phyloP scores from a whole-genome alignment of 1,284 basidiomycete genomes.

The Sanguinoderma infundibulare region DNA sequence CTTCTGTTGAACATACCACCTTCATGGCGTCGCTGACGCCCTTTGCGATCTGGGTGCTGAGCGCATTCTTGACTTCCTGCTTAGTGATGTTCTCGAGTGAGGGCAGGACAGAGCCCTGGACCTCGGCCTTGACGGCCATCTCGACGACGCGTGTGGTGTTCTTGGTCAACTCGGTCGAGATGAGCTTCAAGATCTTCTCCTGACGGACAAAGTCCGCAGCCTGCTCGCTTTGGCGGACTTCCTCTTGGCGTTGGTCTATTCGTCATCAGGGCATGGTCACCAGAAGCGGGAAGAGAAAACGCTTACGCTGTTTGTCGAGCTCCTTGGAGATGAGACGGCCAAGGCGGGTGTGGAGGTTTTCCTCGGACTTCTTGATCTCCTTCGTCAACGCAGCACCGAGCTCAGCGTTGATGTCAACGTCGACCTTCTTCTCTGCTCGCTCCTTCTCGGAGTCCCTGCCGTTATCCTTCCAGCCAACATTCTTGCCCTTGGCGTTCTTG shows the following conservation, averaged over 20 bases:
- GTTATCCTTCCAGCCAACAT: conserved; percentile 66
- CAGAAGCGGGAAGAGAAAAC: background rate
- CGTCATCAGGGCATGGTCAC: conserved; percentile 7
- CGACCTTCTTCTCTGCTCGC: conserved; percentile 47
- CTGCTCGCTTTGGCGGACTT: conserved; percentile 75
- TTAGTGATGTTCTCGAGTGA: conserved; percentile 79
- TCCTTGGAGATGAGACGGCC: conserved; percentile 79
- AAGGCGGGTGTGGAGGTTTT: conserved; percentile 73
- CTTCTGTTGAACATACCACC: conserved; percentile 52
- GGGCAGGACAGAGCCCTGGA: conserved; percentile 80
- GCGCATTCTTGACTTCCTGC: conserved; percentile 72
- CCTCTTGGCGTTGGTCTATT: conserved; percentile 80
- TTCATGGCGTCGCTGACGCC: conserved; percentile 74
- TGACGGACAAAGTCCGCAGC: conserved; percentile 79
- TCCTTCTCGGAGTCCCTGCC: conserved; percentile 44
- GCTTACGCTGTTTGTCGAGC: conserved; percentile 83
- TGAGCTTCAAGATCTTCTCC: conserved; percentile 85
- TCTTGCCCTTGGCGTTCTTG: conserved; percentile 61
- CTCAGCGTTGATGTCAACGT: conserved; percentile 52
- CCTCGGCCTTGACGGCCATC: conserved; percentile 80
- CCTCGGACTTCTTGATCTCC: conserved; percentile 82
- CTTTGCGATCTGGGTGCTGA: conserved; percentile 76
- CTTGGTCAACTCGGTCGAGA: conserved; percentile 81
- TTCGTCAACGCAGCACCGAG: conserved; percentile 61
- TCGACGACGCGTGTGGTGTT: conserved; percentile 87